Conservation (phyloP, 208 protist species). For the Paratrypanosoma confusum region DNA sequence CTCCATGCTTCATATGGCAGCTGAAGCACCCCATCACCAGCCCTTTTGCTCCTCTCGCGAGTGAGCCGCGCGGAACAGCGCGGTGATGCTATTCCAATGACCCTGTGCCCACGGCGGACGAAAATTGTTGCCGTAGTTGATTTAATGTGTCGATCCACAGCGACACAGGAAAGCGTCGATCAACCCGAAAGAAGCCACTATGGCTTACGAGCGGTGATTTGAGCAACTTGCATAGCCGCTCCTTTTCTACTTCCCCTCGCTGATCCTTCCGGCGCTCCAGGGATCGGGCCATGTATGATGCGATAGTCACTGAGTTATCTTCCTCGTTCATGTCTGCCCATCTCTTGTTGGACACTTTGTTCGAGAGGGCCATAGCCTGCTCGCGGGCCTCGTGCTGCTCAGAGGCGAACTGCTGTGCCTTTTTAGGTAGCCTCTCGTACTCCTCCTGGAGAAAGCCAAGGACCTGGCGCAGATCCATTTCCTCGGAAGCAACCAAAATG, state of each 20-base stretch:
- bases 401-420: constrained; percentile 51
- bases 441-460: constrained; percentile 52
- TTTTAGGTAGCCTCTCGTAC: constrained; percentile 57
- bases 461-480: constrained; percentile 62
- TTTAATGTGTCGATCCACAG: no score
- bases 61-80: no score
- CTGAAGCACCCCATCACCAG: no score
- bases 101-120: no score
- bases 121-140: no score
- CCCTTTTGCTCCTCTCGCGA: no score
- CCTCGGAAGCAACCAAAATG: constrained; percentile 32
- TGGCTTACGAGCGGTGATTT: constrained; percentile 17
- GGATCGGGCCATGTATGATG: no score
- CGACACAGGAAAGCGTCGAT: constrained; percentile 54
- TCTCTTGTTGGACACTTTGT: constrained; percentile 20
- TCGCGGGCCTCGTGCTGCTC: constrained; percentile 35
- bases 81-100: no score
- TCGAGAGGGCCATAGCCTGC: no score
- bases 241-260: no score
- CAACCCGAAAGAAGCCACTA: constrained; percentile 43
- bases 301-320: constrained; percentile 6
- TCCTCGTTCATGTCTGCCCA: constrained; percentile 45
- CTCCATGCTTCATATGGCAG: no score
- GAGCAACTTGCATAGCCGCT: constrained; percentile 48
- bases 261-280: no score